Percentiles rank a stretch among this genome's conserved stretches.
phyloP scores from a whole-genome alignment of 2,329 filamentous ascomycete genomes.

The Raffaelea ambrosiae region DNA sequence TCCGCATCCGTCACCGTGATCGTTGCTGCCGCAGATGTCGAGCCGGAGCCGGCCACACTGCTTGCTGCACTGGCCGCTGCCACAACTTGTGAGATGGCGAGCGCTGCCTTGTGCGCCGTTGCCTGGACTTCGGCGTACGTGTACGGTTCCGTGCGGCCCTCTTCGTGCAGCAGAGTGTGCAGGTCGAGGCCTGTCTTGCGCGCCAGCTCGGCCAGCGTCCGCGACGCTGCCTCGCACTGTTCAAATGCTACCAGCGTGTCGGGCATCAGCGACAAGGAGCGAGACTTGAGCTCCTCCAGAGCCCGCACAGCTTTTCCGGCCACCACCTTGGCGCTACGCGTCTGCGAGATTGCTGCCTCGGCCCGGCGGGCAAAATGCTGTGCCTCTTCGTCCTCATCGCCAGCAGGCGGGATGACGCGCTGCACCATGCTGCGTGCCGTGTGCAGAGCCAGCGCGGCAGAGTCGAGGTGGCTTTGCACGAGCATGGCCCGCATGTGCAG shows the following conservation, averaged over 20 bases:
- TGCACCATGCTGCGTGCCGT: slow-evolving; percentile 60
- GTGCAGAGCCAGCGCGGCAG: slow-evolving; percentile 58
- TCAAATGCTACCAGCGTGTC: slow-evolving; percentile 64
- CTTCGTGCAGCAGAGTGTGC: slow-evolving; percentile 59
- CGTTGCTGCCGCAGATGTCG: background rate
- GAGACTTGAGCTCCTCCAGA: slow-evolving; percentile 66
- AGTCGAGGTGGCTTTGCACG: slow-evolving; percentile 76
- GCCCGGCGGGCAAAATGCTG: slow-evolving; percentile 61
- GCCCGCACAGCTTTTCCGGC: slow-evolving; percentile 69
- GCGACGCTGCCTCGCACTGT: slow-evolving; percentile 55
- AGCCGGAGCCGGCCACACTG: background rate
- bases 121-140: slow-evolving; percentile 58
- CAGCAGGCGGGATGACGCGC: slow-evolving; percentile 45
- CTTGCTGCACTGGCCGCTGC: slow-evolving; percentile 23
- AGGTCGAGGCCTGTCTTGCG: slow-evolving; percentile 60
- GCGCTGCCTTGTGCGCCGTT: slow-evolving; percentile 49
- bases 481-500: slow-evolving; percentile 68
- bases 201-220: slow-evolving; percentile 57
- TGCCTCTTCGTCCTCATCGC: slow-evolving; percentile 58
- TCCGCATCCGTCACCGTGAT: slow-evolving; percentile 13
- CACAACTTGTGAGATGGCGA: slow-evolving; percentile 21
- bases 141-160: slow-evolving; percentile 60
- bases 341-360: slow-evolving; percentile 64
- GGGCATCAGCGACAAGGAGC: slow-evolving; percentile 64
- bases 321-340: slow-evolving; percentile 75